Evolutionary conservation across 768 basidiomycete genomes (phyloP).

Genomic region (Erythrobasidium yunnanense): DNA sequence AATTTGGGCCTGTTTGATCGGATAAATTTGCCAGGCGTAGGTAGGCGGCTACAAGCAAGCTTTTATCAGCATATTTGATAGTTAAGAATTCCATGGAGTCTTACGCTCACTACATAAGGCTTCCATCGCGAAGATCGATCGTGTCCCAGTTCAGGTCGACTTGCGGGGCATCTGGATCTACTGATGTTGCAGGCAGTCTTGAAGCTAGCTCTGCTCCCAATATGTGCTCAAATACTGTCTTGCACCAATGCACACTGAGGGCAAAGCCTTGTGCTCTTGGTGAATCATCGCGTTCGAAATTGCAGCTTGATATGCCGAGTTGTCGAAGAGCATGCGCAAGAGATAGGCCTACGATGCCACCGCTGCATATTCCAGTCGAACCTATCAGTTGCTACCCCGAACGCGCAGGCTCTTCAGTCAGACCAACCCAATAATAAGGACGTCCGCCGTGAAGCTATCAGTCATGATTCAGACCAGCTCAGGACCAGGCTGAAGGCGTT

Average conservation of each 20-base stretch:
- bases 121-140: conserved; percentile 6
- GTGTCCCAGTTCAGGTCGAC: conserved; percentile 21
- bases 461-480: too few species aligned
- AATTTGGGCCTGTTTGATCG: conserved; percentile 20
- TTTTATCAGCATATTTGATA: background rate
- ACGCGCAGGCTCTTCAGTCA: too few species aligned
- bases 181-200: background rate
- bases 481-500: too few species aligned
- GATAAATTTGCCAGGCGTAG: background rate
- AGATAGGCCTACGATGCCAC: conserved; percentile 19
- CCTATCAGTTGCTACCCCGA: too few species aligned
- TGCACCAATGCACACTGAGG: conserved; percentile 4
- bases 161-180: background rate
- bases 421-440: too few species aligned
- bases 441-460: too few species aligned
- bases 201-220: conserved; percentile 5
- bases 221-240: conserved; percentile 14
- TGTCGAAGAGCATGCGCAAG: conserved; percentile 8
- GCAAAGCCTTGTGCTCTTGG: conserved; percentile 11
- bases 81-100: background rate
- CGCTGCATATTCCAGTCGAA: too few species aligned
- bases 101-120: conserved; percentile 4
- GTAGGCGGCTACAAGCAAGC: conserved; percentile 1
- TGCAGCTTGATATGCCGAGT: conserved; percentile 1
- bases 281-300: background rate